These are phyloP conservation scores for Hymenoscyphus occultus DNA, from an alignment of 2,329 filamentous ascomycete genomes.

Conservation along the genomic window DNA sequence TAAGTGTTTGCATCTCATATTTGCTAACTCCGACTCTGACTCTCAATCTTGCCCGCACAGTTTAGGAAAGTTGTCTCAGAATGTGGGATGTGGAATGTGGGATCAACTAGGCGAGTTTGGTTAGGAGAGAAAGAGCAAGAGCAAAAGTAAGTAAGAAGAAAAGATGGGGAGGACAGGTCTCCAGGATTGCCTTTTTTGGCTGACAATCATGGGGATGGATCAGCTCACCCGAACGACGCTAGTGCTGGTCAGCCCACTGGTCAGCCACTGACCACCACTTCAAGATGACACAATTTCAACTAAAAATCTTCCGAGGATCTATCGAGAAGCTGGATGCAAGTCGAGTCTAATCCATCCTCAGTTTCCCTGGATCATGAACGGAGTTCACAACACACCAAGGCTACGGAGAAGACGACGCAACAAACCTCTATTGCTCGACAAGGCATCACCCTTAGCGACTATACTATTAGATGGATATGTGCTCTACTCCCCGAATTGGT, in stretches of 20 bases:
- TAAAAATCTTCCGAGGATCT: background rate
- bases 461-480: conserved; percentile 33
- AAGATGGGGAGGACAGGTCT: too few relatives aligned
- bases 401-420: background rate
- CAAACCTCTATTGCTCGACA: background rate
- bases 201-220: too few relatives aligned
- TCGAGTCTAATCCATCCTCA: background rate
- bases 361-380: background rate
- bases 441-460: conserved; percentile 13
- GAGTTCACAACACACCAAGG: background rate
- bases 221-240: too few relatives aligned
- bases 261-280: too few relatives aligned
- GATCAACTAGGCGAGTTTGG: too few relatives aligned
- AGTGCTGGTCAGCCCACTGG: too few relatives aligned
- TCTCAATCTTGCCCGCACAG: background rate
- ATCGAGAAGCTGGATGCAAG: background rate
- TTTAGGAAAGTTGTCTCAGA: too few relatives aligned
- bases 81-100: too few relatives aligned
- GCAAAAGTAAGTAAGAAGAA: too few relatives aligned
- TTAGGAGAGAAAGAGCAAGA: too few relatives aligned
- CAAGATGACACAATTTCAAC: too few relatives aligned
- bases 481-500: conserved; percentile 28
- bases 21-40: background rate
- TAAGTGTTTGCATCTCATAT: background rate
- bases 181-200: too few relatives aligned